Conservation (phyloP, 2,329 filamentous ascomycete genomes). For the Myotisia sp. region DNA sequence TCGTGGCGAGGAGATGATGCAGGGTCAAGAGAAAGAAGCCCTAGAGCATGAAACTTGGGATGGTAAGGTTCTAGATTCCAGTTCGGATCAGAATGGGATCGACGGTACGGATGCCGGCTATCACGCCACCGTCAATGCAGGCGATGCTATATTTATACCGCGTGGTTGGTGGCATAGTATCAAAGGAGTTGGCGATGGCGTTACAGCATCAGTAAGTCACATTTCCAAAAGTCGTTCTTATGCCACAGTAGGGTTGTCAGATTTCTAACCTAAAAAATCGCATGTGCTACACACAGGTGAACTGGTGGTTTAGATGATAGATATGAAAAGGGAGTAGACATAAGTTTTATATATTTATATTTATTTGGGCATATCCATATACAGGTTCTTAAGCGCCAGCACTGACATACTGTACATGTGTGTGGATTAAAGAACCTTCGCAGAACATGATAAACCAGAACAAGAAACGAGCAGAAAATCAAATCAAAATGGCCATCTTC, state of each 20-base stretch:
- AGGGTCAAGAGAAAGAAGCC: conserved; percentile 52
- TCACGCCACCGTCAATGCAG: conserved; percentile 46
- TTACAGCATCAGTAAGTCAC: conserved; percentile 43
- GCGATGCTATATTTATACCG: conserved; percentile 65
- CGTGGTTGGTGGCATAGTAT: conserved; percentile 81
- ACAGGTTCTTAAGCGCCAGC: no score
- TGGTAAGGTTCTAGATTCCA: conserved; percentile 5
- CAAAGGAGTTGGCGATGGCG: conserved; percentile 44
- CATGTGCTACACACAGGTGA: conserved; percentile 43
- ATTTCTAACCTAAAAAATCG: conserved; percentile 2
- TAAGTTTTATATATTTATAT: no score
- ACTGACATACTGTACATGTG: no score
- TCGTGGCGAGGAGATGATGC: conserved; percentile 82
- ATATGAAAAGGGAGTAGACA: no score
- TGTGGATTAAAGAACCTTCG: no score
- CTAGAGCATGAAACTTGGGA: conserved; percentile 61
- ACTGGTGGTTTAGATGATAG: conserved; percentile 65
- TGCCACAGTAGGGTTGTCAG: neutral
- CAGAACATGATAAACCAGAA: no score
- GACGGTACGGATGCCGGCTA: conserved; percentile 13
- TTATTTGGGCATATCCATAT: no score
- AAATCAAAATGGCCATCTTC: no score
- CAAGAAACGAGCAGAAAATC: no score
- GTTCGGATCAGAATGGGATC: neutral
- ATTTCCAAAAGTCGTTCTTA: neutral